Evolutionary conservation across 1,139 yeast genomes (phyloP).

Genomic region (Debaryomyces sp.): DNA sequence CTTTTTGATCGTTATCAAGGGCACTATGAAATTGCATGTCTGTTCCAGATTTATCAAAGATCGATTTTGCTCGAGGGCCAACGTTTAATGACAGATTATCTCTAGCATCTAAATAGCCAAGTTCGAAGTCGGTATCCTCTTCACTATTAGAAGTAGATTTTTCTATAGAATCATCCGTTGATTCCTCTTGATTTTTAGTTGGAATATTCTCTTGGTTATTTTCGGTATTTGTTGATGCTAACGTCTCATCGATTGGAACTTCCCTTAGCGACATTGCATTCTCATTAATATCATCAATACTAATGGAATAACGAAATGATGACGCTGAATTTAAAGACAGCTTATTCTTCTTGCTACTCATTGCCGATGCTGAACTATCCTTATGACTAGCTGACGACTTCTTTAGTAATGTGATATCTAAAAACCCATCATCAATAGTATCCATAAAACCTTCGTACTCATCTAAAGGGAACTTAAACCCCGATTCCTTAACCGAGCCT

Average conservation of each 20-base stretch:
- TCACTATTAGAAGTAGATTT: constrained; percentile 25
- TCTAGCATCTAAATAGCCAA: constrained; percentile 32
- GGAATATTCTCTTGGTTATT: neutral
- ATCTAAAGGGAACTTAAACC: constrained; percentile 43
- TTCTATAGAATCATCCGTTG: constrained; percentile 23
- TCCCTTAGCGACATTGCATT: neutral
- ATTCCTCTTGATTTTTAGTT: constrained; percentile 13
- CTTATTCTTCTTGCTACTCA: constrained; percentile 2
- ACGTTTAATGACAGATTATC: constrained; percentile 21
- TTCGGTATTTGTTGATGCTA: neutral
- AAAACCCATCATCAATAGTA: constrained; percentile 62
- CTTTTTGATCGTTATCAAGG: constrained; percentile 11
- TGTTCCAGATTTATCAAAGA: constrained; percentile 34
- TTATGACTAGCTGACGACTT: constrained; percentile 38
- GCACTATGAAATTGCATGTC: constrained; percentile 10
- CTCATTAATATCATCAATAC: neutral
- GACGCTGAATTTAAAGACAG: constrained; percentile 1
- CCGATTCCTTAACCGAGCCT: constrained; percentile 24
- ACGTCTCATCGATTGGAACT: neutral
- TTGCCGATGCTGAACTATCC: constrained; percentile 9
- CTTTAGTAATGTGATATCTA: constrained; percentile 58
- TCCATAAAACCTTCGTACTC: constrained; percentile 49
- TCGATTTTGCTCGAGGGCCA: constrained; percentile 41
- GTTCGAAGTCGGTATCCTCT: constrained; percentile 25
- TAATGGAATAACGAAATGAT: constrained; percentile 3